phyloP scores from a whole-genome alignment of 495 filamentous ascomycete species.

The Penicillium canariense region DNA sequence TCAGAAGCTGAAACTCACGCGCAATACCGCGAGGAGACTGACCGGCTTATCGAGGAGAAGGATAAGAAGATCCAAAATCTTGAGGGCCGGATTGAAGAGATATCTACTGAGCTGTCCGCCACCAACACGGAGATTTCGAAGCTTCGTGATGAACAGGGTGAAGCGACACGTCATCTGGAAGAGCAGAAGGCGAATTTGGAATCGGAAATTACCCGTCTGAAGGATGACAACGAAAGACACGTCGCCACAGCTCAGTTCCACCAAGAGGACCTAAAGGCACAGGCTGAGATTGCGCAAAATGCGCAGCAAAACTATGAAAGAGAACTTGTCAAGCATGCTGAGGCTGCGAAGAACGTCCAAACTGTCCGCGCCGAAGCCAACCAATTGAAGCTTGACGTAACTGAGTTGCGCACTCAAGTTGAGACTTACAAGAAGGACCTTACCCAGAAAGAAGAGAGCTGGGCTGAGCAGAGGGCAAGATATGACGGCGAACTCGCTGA shows the following conservation, averaged over 20 bases:
- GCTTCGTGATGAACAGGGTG: constrained; percentile 72
- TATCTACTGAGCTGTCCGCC: constrained; percentile 72
- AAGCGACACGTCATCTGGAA: constrained; percentile 66
- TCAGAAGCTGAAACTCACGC: constrained; percentile 77
- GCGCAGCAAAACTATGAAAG: constrained; percentile 94
- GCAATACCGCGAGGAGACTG: constrained; percentile 82
- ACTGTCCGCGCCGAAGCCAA: constrained; percentile 75
- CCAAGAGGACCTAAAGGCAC: constrained; percentile 85
- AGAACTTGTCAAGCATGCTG: constrained; percentile 90
- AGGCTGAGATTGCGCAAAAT: constrained; percentile 87
- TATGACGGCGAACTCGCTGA: constrained; percentile 84
- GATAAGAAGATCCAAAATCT: constrained; percentile 73
- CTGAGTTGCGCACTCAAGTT: constrained; percentile 67
- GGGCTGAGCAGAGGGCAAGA: constrained; percentile 73
- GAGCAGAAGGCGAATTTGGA: constrained; percentile 77
- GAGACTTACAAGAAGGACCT: constrained; percentile 78
- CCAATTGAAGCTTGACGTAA: constrained; percentile 71
- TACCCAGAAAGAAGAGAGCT: constrained; percentile 78
- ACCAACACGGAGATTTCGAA: constrained; percentile 76
- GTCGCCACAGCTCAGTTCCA: constrained; percentile 72
- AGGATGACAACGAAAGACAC: constrained; percentile 81
- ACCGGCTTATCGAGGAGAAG: constrained; percentile 68
- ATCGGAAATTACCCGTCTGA: constrained; percentile 73
- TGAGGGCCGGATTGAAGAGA: constrained; percentile 75
- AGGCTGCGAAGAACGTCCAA: constrained; percentile 81